Conservation (phyloP, 495 filamentous ascomycete genomes). For the Schizothecium vesticola region DNA sequence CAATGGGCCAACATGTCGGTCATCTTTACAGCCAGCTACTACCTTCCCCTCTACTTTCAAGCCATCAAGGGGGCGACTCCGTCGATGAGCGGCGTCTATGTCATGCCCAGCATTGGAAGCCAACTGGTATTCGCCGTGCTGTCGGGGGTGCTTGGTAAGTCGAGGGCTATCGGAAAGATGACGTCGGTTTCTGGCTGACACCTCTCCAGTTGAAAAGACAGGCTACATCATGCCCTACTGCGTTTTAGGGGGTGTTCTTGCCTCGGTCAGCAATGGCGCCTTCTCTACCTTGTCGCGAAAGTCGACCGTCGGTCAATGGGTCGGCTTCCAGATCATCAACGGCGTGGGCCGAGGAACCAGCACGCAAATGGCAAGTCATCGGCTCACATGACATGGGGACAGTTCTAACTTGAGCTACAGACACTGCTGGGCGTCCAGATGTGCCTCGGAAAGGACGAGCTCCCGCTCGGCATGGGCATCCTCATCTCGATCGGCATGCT, state of each 20-base stretch:
- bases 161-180: constrained; percentile 12
- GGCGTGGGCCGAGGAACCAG: constrained; percentile 61
- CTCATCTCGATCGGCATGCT: constrained; percentile 59
- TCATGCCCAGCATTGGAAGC: constrained; percentile 41
- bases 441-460: constrained; percentile 45
- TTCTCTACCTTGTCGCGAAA: constrained; percentile 51
- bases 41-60: constrained; percentile 68
- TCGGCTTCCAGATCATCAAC: constrained; percentile 61
- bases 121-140: constrained; percentile 45
- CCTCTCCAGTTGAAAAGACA: constrained; percentile 17
- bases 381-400: background rate
- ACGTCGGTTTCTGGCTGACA: constrained; percentile 27
- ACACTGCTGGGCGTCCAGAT: constrained; percentile 42
- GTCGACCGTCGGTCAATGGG: constrained; percentile 43
- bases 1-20: constrained; percentile 49
- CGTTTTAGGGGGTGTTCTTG: constrained; percentile 43
- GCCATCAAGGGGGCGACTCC: constrained; percentile 49
- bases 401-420: constrained; percentile 45
- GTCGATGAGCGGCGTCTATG: constrained; percentile 47
- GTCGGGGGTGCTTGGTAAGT: constrained; percentile 42
- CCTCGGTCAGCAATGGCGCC: constrained; percentile 54
- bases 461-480: constrained; percentile 53
- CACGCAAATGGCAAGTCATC: constrained; percentile 41
- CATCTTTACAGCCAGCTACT: constrained; percentile 58
- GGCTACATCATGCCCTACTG: constrained; percentile 63